Conservation (phyloP, 2,329 filamentous ascomycete genomes). For the Colletotrichum godetiae region DNA sequence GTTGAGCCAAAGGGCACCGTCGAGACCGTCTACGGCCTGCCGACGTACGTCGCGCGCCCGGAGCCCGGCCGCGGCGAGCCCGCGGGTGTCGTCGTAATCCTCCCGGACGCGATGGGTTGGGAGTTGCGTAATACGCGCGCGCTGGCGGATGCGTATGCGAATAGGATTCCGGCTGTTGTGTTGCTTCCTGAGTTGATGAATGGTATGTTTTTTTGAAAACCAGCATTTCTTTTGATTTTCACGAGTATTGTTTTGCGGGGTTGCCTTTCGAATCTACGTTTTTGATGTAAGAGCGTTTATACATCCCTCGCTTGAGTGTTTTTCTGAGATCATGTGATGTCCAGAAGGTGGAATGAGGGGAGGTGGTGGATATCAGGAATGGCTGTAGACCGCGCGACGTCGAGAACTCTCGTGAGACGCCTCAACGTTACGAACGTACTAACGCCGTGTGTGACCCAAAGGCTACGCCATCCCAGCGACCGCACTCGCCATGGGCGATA, state of each 20-base stretch:
- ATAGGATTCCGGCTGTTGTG: constrained; percentile 59
- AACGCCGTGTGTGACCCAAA: background rate
- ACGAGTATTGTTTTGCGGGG: background rate
- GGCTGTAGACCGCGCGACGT: too few relatives aligned
- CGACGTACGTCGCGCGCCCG: constrained; percentile 41
- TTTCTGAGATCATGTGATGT: too few relatives aligned
- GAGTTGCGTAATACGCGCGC: constrained; percentile 63
- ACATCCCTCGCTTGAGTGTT: too few relatives aligned
- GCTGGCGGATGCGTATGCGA: constrained; percentile 65
- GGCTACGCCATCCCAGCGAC: constrained; percentile 45
- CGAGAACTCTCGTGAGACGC: too few relatives aligned
- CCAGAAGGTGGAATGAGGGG: too few relatives aligned
- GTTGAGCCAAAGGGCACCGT: constrained; percentile 37
- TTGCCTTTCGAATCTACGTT: too few relatives aligned
- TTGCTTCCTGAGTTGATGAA: constrained; percentile 68
- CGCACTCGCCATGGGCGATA: constrained; percentile 44
- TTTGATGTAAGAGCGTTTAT: too few relatives aligned
- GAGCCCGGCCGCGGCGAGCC: constrained; percentile 35
- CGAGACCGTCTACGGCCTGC: constrained; percentile 39
- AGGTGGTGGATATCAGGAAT: too few relatives aligned
- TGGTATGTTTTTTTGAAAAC: constrained; percentile 39
- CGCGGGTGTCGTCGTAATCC: constrained; percentile 63
- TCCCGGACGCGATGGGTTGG: constrained; percentile 68
- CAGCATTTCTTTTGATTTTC: background rate
- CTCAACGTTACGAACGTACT: too few relatives aligned